A percentile compares a stretch with the other conserved stretches of the same genome.
Conservation (phyloP, 2,329 filamentous ascomycete genomes). For the Aciculosporium take region DNA sequence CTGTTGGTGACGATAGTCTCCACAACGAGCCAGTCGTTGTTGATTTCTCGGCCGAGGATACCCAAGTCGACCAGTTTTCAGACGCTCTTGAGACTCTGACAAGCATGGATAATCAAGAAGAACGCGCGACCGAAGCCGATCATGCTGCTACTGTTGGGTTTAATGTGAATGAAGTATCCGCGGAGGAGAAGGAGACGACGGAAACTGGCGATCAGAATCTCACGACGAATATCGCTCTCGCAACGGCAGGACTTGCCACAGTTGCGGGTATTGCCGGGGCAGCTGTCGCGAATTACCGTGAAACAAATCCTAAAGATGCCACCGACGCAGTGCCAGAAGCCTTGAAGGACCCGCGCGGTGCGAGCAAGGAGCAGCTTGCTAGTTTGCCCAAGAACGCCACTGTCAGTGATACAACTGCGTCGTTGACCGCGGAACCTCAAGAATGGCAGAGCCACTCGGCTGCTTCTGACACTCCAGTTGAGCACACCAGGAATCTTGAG, state of each 20-base stretch:
- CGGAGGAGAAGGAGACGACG: neutral
- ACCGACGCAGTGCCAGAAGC: neutral
- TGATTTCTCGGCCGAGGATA: neutral
- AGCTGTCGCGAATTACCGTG: neutral
- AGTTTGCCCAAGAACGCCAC: neutral
- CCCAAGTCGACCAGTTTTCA: neutral
- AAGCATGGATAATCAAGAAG: neutral
- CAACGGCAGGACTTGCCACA: neutral
- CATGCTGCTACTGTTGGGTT: neutral
- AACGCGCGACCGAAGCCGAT: neutral
- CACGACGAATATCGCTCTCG: neutral
- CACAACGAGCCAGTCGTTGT: neutral
- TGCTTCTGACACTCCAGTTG: neutral
- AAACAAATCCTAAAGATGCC: neutral
- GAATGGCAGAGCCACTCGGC: neutral
- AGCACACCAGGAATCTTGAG: neutral
- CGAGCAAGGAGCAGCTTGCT: neutral
- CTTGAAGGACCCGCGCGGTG: neutral
- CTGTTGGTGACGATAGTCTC: neutral
- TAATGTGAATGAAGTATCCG: neutral
- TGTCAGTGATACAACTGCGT: neutral
- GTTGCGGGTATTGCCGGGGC: neutral
- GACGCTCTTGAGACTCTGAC: neutral
- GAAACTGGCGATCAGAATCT: neutral
- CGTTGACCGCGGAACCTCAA: neutral